Conservation (phyloP, 441 rosid species). For the Pelargonium australe region DNA sequence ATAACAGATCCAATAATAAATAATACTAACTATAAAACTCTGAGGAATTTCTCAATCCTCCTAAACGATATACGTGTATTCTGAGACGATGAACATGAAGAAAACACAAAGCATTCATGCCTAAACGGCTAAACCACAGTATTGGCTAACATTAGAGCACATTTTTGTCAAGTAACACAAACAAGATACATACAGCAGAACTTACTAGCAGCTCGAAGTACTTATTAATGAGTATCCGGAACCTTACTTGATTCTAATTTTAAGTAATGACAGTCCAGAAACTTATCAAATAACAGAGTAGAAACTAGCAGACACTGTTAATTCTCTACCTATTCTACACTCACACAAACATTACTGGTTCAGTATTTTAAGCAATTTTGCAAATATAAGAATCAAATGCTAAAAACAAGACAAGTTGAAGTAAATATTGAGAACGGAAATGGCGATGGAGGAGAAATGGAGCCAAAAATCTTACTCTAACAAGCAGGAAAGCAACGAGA, state of each 20-base stretch:
- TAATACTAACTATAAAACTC: neutral
- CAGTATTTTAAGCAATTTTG: neutral
- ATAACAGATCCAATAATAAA: neutral
- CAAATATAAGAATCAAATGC: neutral
- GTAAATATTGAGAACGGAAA: neutral
- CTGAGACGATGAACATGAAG: no score
- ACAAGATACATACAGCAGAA: neutral
- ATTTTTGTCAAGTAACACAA: neutral
- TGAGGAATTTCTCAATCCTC: neutral
- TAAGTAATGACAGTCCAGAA: no score
- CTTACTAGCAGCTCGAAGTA: neutral
- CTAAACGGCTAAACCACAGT: no score
- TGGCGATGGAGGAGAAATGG: no score
- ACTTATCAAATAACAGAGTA: neutral
- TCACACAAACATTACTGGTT: neutral
- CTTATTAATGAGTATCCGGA: neutral
- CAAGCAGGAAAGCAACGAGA: slow-evolving; percentile 66
- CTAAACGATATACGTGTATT: neutral
- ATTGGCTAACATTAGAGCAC: no score
- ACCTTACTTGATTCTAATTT: neutral
- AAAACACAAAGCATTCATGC: no score
- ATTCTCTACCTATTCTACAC: neutral
- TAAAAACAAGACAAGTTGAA: neutral
- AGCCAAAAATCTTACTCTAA: slow-evolving; percentile 43
- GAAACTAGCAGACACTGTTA: neutral